phyloP scores from a whole-genome alignment of 306 rosid genomes.

The Begonia peltatifolia region DNA sequence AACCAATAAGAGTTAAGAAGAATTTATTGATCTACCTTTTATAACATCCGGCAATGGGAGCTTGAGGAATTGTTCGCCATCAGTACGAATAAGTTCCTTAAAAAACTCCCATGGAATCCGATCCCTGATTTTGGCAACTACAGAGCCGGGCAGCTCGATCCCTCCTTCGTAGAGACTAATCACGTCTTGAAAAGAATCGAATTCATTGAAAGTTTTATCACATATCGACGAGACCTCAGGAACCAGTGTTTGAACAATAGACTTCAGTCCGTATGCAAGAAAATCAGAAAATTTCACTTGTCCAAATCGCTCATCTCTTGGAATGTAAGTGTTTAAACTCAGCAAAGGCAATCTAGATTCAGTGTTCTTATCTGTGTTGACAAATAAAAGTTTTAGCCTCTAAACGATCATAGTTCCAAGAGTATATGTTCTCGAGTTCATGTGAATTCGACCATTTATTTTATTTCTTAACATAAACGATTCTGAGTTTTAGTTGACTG shows the following conservation, averaged over 20 bases:
- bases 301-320: constrained; percentile 71
- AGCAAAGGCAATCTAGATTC: constrained; percentile 67
- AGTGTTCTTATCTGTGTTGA: constrained; percentile 43
- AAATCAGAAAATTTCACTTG: constrained; percentile 67
- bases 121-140: constrained; percentile 28
- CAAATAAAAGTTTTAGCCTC: not conserved
- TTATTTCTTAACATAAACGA: not conserved
- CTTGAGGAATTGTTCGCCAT: constrained; percentile 72
- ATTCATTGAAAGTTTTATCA: constrained; percentile 73
- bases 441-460: no score
- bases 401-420: not conserved
- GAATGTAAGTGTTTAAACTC: constrained; percentile 62
- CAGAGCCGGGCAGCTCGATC: constrained; percentile 36
- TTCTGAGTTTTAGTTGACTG: not conserved
- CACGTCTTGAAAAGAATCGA: constrained; percentile 60
- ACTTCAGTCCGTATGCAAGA: constrained; percentile 61
- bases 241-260: constrained; percentile 46
- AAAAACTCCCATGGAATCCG: constrained; percentile 63
- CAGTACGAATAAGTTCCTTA: constrained; percentile 57
- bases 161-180: constrained; percentile 51
- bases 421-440: no score
- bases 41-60: constrained; percentile 78
- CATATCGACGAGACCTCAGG: constrained; percentile 57
- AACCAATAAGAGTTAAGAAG: not conserved
- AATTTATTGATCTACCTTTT: constrained; percentile 31